Conservation (phyloP, 805 yeast species). For the Sugiyamaella marilandica region DNA sequence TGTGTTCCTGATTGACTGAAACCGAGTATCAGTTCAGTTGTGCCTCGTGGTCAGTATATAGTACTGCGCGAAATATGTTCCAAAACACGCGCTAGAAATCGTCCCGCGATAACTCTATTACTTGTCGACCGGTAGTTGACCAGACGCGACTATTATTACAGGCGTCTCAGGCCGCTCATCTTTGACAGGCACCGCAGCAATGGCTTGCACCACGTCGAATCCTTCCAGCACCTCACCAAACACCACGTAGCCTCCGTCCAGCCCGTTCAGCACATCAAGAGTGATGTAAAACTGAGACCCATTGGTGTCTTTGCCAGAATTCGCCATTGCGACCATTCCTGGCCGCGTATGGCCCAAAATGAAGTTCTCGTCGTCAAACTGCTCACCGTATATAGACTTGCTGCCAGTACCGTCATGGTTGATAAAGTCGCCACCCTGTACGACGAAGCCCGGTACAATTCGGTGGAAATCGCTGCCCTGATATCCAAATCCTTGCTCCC, state of each 20-base stretch:
- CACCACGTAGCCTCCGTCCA: conserved; percentile 67
- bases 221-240: conserved; percentile 58
- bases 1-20: neutral
- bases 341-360: conserved; percentile 66
- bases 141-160: conserved; percentile 40
- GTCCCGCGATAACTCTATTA: no score
- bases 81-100: neutral
- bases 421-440: conserved; percentile 37
- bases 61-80: neutral
- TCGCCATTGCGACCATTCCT: conserved; percentile 85
- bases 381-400: conserved; percentile 54
- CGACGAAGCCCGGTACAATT: conserved; percentile 76
- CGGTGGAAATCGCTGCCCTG: conserved; percentile 84
- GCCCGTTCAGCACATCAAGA: conserved; percentile 63
- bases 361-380: conserved; percentile 29
- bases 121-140: neutral
- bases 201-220: conserved; percentile 44
- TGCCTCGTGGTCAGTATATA: neutral
- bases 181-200: conserved; percentile 51
- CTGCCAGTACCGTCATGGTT: conserved; percentile 69
- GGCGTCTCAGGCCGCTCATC: conserved; percentile 38
- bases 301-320: conserved; percentile 87
- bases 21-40: neutral
- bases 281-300: conserved; percentile 89
- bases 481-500: conserved; percentile 74